These are phyloP conservation scores for Skeletonema grethae DNA, from an alignment of 108 stramenopile genomes.

Conservation along the genomic window DNA sequence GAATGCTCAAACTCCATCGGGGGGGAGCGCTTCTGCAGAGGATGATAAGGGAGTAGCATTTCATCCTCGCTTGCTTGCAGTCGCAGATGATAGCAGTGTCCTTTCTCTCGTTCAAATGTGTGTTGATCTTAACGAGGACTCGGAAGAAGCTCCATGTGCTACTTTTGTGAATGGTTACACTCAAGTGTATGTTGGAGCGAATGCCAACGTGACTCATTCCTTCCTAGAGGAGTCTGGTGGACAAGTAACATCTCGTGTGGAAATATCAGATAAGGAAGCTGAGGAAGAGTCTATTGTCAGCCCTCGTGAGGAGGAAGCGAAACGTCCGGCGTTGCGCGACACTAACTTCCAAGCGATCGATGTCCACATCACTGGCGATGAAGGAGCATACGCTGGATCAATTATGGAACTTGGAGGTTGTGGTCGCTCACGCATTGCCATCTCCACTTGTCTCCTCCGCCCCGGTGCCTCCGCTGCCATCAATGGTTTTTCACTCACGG, in stretches of 20 bases:
- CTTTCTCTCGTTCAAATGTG: slow-evolving; percentile 74
- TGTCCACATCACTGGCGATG: slow-evolving; percentile 78
- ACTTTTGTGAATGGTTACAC: slow-evolving; percentile 88
- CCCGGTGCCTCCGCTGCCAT: slow-evolving; percentile 66
- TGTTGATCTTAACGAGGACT: slow-evolving; percentile 71
- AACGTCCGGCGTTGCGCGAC: slow-evolving; percentile 72
- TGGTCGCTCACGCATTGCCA: slow-evolving; percentile 72
- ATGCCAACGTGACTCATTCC: slow-evolving; percentile 82
- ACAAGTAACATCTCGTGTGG: slow-evolving; percentile 66
- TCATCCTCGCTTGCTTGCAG: slow-evolving; percentile 77
- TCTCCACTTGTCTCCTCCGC: slow-evolving; percentile 68
- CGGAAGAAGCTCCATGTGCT: slow-evolving; percentile 40
- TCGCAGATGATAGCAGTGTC: slow-evolving; percentile 59
- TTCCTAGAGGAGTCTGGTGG: slow-evolving; percentile 87
- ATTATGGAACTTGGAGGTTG: slow-evolving; percentile 83
- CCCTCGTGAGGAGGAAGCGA: slow-evolving; percentile 68
- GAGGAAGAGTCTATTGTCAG: slow-evolving; percentile 10
- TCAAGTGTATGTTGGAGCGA: slow-evolving; percentile 76
- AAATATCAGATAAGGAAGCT: slow-evolving; percentile 54
- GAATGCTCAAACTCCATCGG: slow-evolving; percentile 75
- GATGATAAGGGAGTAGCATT: slow-evolving; percentile 63
- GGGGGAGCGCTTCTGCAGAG: slow-evolving; percentile 38
- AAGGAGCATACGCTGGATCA: slow-evolving; percentile 58
- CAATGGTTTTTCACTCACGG: slow-evolving; percentile 79
- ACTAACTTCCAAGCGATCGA: slow-evolving; percentile 84